phyloP scores from a whole-genome alignment of 257 asterid genomes.

The Fraxinus anomala region DNA sequence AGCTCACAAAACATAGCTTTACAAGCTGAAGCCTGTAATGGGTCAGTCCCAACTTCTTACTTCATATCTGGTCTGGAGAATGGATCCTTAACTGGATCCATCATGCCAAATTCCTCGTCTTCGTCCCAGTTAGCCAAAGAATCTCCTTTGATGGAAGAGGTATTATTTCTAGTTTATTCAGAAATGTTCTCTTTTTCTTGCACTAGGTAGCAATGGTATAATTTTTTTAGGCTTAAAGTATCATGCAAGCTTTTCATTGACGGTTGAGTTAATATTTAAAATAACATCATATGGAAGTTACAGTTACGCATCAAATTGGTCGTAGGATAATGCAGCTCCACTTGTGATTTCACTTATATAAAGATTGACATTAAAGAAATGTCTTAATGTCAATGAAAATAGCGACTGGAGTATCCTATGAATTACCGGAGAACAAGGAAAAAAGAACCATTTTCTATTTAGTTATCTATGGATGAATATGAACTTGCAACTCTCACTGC shows the following conservation, averaged over 20 bases:
- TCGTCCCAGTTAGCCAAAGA: constrained; percentile 77
- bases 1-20: constrained; percentile 49
- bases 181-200: background rate
- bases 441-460: background rate
- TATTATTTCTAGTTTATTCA: constrained; percentile 26
- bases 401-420: background rate
- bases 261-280: too few relatives aligned
- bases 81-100: constrained; percentile 73
- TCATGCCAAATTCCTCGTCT: constrained; percentile 73
- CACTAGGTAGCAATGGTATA: background rate
- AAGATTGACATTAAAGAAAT: background rate
- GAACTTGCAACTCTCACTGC: too few relatives aligned
- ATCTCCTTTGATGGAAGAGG: constrained; percentile 78
- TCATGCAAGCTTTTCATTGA: background rate
- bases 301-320: background rate
- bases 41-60: constrained; percentile 83
- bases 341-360: too few relatives aligned
- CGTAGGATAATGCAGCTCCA: background rate
- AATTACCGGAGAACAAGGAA: background rate
- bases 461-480: too few relatives aligned
- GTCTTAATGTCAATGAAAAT: background rate
- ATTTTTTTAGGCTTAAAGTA: background rate
- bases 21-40: constrained; percentile 69
- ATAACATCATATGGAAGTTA: background rate
- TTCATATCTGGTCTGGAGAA: constrained; percentile 80